Evolutionary conservation across 78 protist species (phyloP).

Genomic region (Dictyostelium brefeldianum): DNA sequence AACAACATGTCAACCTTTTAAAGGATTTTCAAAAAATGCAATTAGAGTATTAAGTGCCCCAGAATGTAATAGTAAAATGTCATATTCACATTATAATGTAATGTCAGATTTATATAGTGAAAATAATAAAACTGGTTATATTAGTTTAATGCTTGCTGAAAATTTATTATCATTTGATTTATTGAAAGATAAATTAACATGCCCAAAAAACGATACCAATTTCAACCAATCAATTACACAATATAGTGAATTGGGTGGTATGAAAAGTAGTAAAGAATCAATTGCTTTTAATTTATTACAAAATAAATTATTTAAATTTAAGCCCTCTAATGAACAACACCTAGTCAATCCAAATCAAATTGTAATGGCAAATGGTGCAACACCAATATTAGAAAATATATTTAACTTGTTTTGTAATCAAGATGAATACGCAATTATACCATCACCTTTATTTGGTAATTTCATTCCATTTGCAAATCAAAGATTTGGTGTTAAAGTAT

Average conservation of each 20-base stretch:
- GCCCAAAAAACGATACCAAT: slow-evolving; percentile 15
- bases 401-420: slow-evolving; percentile 34
- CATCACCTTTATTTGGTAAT: slow-evolving; percentile 54
- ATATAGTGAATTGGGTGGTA: slow-evolving; percentile 56
- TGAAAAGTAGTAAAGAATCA: not conserved
- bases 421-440: slow-evolving; percentile 27
- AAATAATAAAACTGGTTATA: slow-evolving; percentile 48
- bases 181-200: slow-evolving; percentile 21
- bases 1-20: no score
- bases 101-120: not conserved
- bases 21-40: slow-evolving; percentile 37
- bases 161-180: slow-evolving; percentile 41
- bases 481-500: slow-evolving; percentile 28
- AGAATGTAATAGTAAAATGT: slow-evolving; percentile 1
- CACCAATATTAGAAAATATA: slow-evolving; percentile 46
- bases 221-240: slow-evolving; percentile 4
- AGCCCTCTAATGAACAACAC: not conserved
- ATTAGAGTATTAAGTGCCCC: not conserved
- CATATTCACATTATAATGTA: slow-evolving; percentile 8
- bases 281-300: slow-evolving; percentile 6
- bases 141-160: slow-evolving; percentile 52
- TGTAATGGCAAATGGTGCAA: slow-evolving; percentile 30
- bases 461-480: slow-evolving; percentile 38
- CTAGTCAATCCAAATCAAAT: not conserved
- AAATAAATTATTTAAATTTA: not conserved